phyloP scores from a whole-genome alignment of 2,329 filamentous ascomycete species.

The Dactylellina sp. region DNA sequence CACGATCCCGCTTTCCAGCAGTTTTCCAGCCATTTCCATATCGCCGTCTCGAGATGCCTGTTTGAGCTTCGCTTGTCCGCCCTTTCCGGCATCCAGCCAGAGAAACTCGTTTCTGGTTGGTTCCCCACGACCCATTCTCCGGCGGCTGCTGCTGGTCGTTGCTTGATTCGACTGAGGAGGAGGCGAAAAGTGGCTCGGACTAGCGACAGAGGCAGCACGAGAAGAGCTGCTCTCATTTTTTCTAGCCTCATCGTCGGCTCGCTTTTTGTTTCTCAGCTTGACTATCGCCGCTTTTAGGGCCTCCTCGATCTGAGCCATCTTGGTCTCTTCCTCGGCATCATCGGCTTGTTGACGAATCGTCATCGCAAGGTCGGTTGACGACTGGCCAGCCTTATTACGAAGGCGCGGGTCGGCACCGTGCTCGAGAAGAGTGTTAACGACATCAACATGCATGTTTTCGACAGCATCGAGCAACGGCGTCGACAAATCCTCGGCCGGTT shows the following conservation, averaged over 20 bases:
- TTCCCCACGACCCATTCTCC: conserved; percentile 59
- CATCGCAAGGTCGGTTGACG: conserved; percentile 82
- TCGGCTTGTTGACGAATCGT: conserved; percentile 65
- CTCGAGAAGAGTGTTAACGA: conserved; percentile 84
- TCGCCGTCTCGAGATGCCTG: conserved; percentile 65
- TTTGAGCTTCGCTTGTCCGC: conserved; percentile 59
- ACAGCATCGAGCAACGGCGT: conserved; percentile 96
- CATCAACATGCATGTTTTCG: conserved; percentile 90
- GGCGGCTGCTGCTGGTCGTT: conserved; percentile 45
- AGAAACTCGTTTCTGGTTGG: conserved; percentile 61
- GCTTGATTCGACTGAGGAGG: conserved; percentile 57
- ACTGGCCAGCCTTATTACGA: conserved; percentile 90
- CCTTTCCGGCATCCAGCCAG: conserved; percentile 61
- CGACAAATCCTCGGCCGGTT: conserved; percentile 81
- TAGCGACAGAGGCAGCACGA: conserved; percentile 60
- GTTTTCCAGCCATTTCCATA: conserved; percentile 61
- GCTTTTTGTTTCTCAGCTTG: conserved; percentile 58
- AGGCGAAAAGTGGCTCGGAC: conserved; percentile 60
- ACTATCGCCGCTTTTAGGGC: conserved; percentile 71
- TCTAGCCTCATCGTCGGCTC: conserved; percentile 59
- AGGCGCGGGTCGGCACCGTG: conserved; percentile 94
- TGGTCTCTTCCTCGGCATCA: conserved; percentile 80
- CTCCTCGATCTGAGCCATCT: conserved; percentile 72
- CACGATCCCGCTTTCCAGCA: conserved; percentile 63
- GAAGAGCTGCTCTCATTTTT: conserved; percentile 60